A percentile compares a stretch with the other conserved stretches of the same genome.
Evolutionary conservation across 2,329 filamentous ascomycete species (phyloP).

Genomic region (Cordyceps fumosorosea): DNA sequence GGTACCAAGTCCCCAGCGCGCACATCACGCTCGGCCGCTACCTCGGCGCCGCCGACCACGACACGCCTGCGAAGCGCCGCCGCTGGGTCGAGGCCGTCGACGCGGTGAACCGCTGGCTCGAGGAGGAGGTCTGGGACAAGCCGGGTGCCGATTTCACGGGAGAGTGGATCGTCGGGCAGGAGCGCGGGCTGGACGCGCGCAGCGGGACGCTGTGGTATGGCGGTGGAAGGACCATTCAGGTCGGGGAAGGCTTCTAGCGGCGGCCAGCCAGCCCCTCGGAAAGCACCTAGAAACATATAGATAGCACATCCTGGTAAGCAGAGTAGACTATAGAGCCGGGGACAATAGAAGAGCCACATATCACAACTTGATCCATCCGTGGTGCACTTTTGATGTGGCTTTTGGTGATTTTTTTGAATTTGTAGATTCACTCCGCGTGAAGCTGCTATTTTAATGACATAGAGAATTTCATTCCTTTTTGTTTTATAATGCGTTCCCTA

Average conservation of each 20-base stretch:
- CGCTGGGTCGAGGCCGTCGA: slow-evolving; percentile 67
- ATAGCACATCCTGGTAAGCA: neutral
- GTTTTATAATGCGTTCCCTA: slow-evolving; percentile 36
- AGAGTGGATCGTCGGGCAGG: slow-evolving; percentile 85
- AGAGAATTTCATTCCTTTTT: slow-evolving; percentile 20
- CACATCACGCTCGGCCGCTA: slow-evolving; percentile 86
- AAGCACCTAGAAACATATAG: neutral
- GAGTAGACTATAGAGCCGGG: neutral
- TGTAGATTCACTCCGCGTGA: neutral
- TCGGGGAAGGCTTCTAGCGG: slow-evolving; percentile 53
- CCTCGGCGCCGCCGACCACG: slow-evolving; percentile 59
- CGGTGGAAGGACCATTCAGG: slow-evolving; percentile 62
- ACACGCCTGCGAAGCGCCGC: slow-evolving; percentile 49
- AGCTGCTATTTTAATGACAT: slow-evolving; percentile 14
- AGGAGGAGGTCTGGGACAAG: slow-evolving; percentile 62
- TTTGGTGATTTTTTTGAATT: slow-evolving; percentile 1
- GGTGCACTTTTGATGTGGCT: neutral
- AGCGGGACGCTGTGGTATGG: slow-evolving; percentile 82
- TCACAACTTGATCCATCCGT: neutral
- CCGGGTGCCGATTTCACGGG: slow-evolving; percentile 41
- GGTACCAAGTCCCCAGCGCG: slow-evolving; percentile 83
- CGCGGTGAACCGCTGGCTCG: slow-evolving; percentile 68
- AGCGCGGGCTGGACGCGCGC: slow-evolving; percentile 70
- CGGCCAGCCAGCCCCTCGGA: neutral
- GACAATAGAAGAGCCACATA: neutral